Evolutionary conservation across 2,329 filamentous ascomycete genomes (phyloP).

Genomic region (Sporothrix schenckii): DNA sequence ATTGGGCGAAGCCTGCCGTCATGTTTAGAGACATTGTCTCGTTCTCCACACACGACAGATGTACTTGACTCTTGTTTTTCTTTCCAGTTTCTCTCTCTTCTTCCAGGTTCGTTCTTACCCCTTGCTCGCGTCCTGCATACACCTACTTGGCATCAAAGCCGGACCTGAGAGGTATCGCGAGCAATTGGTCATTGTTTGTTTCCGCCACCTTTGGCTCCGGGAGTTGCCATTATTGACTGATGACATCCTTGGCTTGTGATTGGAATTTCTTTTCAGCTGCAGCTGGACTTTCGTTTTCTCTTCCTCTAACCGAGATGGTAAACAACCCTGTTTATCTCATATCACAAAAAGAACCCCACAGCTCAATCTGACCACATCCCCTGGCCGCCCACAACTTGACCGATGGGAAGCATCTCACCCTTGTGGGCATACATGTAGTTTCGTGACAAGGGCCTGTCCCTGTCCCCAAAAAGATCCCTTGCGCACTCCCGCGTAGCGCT

Average conservation of each 20-base stretch:
- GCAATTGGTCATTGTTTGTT: no score
- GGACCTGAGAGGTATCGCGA: no score
- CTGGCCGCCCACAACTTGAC: background rate
- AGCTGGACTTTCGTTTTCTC: no score
- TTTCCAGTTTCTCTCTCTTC: conserved; percentile 1
- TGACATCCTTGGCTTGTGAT: no score
- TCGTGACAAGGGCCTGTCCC: background rate
- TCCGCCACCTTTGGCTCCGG: no score
- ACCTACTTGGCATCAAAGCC: no score
- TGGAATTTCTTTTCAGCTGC: no score
- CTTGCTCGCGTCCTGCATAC: conserved; percentile 8
- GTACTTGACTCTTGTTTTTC: background rate
- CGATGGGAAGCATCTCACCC: background rate
- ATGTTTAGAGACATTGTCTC: background rate
- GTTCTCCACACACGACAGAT: background rate
- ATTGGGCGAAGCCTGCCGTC: background rate
- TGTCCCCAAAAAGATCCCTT: background rate
- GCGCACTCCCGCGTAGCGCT: conserved; percentile 20
- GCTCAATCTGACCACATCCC: background rate
- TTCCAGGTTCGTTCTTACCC: background rate
- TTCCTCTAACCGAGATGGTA: no score
- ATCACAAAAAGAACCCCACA: no score
- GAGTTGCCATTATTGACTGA: no score
- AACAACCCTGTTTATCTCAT: no score
- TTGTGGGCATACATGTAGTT: background rate